A percentile compares a stretch with the other conserved stretches of the same genome.
Evolutionary conservation across 352 stramenopile genomes (phyloP).

Genomic region (Phytophthora citricola): DNA sequence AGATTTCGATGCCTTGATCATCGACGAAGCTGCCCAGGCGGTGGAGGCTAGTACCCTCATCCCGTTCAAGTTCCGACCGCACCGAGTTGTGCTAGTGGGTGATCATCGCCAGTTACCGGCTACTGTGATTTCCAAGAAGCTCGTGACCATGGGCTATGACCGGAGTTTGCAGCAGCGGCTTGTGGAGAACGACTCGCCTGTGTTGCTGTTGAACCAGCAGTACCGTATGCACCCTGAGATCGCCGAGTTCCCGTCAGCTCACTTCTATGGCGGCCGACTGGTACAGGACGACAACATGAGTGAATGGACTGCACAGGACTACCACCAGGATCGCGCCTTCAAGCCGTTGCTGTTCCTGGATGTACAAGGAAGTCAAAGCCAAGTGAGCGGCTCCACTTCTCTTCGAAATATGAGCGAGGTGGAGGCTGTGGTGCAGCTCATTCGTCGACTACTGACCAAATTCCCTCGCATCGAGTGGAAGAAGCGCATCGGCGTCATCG

Average conservation of each 20-base stretch:
- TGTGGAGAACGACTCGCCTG: slow-evolving; percentile 78
- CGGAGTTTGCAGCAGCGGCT: slow-evolving; percentile 97
- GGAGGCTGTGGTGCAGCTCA: slow-evolving; percentile 84
- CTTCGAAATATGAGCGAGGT: slow-evolving; percentile 82
- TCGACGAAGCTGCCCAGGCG: slow-evolving; percentile 98
- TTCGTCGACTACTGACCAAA: slow-evolving; percentile 92
- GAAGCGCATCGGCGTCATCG: slow-evolving; percentile 97
- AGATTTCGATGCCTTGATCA: slow-evolving; percentile 96
- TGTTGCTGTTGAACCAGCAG: slow-evolving; percentile 94
- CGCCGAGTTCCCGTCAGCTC: slow-evolving; percentile 93
- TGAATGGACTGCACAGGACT: slow-evolving; percentile 77
- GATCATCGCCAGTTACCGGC: slow-evolving; percentile 98
- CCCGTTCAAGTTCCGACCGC: slow-evolving; percentile 93
- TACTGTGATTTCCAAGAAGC: slow-evolving; percentile 95
- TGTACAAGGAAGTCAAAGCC: slow-evolving; percentile 68
- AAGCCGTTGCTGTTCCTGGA: slow-evolving; percentile 75
- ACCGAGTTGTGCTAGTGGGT: slow-evolving; percentile 86
- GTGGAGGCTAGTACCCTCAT: slow-evolving; percentile 97
- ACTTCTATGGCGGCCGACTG: slow-evolving; percentile 95
- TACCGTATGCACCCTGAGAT: slow-evolving; percentile 99
- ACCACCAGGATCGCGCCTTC: slow-evolving; percentile 55
- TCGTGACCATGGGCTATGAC: slow-evolving; percentile 88
- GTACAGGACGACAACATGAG: slow-evolving; percentile 86
- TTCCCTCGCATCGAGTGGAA: slow-evolving; percentile 70
- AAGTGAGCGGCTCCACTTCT: slow-evolving; percentile 76